These are phyloP conservation scores for Pueraria montana DNA, from an alignment of 306 rosid genomes.

Conservation along the genomic window DNA sequence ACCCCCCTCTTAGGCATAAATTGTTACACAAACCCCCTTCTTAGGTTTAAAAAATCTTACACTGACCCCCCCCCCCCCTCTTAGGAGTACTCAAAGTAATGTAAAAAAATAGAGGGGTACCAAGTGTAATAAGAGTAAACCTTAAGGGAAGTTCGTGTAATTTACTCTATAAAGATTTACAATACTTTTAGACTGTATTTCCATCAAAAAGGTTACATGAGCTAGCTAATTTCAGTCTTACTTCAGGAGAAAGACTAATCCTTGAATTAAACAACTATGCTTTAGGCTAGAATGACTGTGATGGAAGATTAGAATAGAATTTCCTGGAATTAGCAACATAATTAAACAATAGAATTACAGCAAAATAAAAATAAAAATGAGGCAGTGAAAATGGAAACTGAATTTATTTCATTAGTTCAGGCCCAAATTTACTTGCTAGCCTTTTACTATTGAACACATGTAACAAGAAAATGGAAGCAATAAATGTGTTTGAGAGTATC, in stretches of 20 bases:
- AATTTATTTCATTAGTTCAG: not conserved
- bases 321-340: not conserved
- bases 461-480: constrained; percentile 27
- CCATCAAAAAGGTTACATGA: not conserved
- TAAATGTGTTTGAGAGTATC: not conserved
- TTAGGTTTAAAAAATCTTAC: too few species aligned
- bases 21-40: too few species aligned
- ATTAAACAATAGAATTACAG: not conserved
- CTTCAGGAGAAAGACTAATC: constrained; percentile 4
- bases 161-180: not conserved
- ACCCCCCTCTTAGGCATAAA: too few species aligned
- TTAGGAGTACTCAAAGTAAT: too few species aligned
- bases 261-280: constrained; percentile 15
- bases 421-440: not conserved
- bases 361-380: not conserved
- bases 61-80: too few species aligned
- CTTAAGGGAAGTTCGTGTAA: too few species aligned
- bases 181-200: not conserved
- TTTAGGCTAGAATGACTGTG: constrained; percentile 12
- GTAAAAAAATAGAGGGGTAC: too few species aligned
- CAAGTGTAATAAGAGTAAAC: too few species aligned
- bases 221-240: constrained; percentile 15
- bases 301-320: constrained; percentile 22
- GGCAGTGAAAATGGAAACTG: constrained; percentile 8
- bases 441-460: not conserved